Base-by-base conservation (phyloP, 371 early-diverging fungal genomes). In the Catenaria anguillulae region DNA sequence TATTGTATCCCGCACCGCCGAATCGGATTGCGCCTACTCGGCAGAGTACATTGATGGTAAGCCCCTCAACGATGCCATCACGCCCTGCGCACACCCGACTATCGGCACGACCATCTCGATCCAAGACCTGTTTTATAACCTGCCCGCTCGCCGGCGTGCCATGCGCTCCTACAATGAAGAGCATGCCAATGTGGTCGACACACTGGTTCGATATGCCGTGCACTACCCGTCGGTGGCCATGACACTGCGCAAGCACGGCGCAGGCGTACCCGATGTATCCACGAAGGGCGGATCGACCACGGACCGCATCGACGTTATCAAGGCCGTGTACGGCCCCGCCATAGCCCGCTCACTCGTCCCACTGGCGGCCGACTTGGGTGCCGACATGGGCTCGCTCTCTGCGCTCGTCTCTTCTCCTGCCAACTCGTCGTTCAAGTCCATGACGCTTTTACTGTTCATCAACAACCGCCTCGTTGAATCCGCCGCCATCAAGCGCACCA, bases 381-480 rank as follows among this genome's bases (percentile, higher is more conserved):
- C n/a, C n/a, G n/a, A n/a, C n/a, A n/a, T n/a, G n/a, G n/a, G n/a
- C 17, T 40, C 40, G 40, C 5, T 40, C 40, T 17, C 10, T 40
- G 40, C 64, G 75, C 77, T 13, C 92, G 87, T 21, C 75, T 77
- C 61, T 75, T 92, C 4, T 83, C 91, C 5, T 88, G 90, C 66
- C 21, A 86, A 92, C 60, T 90, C 84, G 70, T 82, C 75, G 60
- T 78, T 79, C 65, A 90, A 88, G 64, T 84, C 85, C 65, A 77
- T 84, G 66, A 75, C 72, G 1, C 82, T 97, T 56, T 69, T 97
- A 1, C 70, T 97, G 17, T 98, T 98, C 68, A 93, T 98, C 68
- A 98, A 98, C 71, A 90, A 92, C 66, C 84, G 98, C 13, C 74
- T 90, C 0, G 98, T 99, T 13, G 94, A 93, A 40, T 84, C 83